Evolutionary conservation across 1,139 yeast genomes (phyloP).

Genomic region (Yamadazyma blattariae): DNA sequence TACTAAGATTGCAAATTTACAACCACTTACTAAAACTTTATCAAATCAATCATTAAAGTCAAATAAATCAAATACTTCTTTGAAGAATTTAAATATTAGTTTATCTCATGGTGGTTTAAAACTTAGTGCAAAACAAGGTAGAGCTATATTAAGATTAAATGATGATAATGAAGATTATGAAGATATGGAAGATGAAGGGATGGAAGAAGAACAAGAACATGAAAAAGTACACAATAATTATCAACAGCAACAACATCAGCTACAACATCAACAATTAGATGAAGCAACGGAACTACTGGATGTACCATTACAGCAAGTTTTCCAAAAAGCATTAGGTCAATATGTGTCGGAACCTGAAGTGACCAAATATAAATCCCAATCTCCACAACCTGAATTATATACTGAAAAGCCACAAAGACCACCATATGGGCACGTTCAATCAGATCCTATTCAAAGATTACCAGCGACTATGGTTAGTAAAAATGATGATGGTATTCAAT

Average conservation of each 20-base stretch:
- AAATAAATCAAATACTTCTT: constrained; percentile 33
- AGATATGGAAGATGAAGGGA: constrained; percentile 20
- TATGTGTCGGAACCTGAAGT: constrained; percentile 5
- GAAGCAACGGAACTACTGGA: background rate
- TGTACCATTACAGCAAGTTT: constrained; percentile 13
- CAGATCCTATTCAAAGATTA: background rate
- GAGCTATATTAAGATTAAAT: constrained; percentile 39
- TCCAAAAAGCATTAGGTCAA: constrained; percentile 15
- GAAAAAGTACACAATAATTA: background rate
- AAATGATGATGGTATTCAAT: background rate
- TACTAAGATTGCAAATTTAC: constrained; percentile 35
- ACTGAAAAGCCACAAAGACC: background rate
- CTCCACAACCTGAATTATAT: constrained; percentile 1
- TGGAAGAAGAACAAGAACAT: background rate
- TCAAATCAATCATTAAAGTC: constrained; percentile 30
- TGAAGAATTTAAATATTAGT: constrained; percentile 26
- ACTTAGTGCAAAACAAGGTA: constrained; percentile 38
- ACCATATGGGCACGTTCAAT: background rate
- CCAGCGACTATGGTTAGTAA: too few species aligned
- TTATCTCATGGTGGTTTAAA: constrained; percentile 27
- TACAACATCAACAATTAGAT: background rate
- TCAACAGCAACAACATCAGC: background rate
- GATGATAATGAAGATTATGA: constrained; percentile 35
- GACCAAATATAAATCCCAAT: background rate
- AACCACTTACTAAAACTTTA: constrained; percentile 39